A percentile compares a stretch with the other conserved stretches of the same genome.
Conservation (phyloP, 805 yeast genomes). For the Myxozyma neotropica region DNA sequence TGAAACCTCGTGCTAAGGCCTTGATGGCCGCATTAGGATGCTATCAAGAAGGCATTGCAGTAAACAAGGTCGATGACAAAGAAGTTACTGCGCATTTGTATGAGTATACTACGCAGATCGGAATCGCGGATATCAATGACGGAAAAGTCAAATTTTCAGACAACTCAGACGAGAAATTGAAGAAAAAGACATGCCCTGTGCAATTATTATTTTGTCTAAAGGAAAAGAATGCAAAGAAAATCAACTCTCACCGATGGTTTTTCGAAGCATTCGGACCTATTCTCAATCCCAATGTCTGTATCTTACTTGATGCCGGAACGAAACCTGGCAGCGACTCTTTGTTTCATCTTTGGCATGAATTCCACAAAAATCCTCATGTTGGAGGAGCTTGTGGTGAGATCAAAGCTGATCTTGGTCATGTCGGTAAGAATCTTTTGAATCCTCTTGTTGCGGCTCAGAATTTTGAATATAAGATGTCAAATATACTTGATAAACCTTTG, state of each 20-base stretch:
- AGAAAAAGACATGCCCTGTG: conserved; percentile 63
- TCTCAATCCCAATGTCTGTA: conserved; percentile 58
- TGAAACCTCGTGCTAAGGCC: conserved; percentile 76
- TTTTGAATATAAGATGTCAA: conserved; percentile 65
- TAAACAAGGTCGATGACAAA: conserved; percentile 80
- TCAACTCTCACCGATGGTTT: conserved; percentile 70
- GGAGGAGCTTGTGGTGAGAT: conserved; percentile 78
- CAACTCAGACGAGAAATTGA: neutral
- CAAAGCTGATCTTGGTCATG: conserved; percentile 58
- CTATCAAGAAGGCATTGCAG: conserved; percentile 95
- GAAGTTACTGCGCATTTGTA: conserved; percentile 85
- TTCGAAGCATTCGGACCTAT: conserved; percentile 64
- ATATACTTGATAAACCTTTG: conserved; percentile 92
- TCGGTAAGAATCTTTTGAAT: conserved; percentile 56
- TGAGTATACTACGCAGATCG: conserved; percentile 91
- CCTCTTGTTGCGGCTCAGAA: conserved; percentile 68
- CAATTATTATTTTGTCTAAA: conserved; percentile 64
- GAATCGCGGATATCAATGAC: conserved; percentile 69
- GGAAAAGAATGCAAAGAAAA: conserved; percentile 64
- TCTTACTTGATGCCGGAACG: conserved; percentile 66
- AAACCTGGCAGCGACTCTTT: conserved; percentile 61
- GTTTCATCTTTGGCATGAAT: conserved; percentile 64
- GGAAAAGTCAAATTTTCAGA: conserved; percentile 51
- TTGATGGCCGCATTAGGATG: conserved; percentile 84
- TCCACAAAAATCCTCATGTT: conserved; percentile 57